Evolutionary conservation across 768 basidiomycete genomes (phyloP), one percentile per base, ranked within the genome.

Genomic region (Suillus subaureus): DNA sequence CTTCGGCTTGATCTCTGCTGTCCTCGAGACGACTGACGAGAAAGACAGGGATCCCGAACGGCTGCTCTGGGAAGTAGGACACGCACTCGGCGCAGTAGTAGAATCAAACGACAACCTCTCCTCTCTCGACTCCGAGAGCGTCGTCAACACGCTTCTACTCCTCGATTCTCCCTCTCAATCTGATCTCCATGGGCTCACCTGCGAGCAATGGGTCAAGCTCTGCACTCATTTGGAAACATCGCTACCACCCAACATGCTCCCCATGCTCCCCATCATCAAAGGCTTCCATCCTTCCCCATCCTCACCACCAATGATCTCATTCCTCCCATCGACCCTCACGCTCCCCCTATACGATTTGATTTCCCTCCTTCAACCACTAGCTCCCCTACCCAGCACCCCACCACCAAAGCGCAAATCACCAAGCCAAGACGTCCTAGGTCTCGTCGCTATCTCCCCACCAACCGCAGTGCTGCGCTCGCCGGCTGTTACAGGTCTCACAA

Each of bases 401-500:
- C 58, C 39, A 40, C 58, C 39, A 12, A 82, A 81, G 60, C 79
- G 79, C 12, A 83, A 74, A 60, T 68, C 78, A 11, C 81, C 83
- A 68, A 83, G 82, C 35, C 84, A 86, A 21, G 85, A 88, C 67
- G 58, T 89, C 54, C 76, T 93, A 35, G 88, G 85, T 21, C 80
- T 90, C 40, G 84, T 89, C 6, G 81, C 85, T 6, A 83, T 91
- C 28, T 92, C 90, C 3, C 91, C 90, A 5, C 89, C 90, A 4
- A 85, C 87, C 11, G 86, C 90, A 7, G 70, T 93, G 28, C 79
- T 92, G 58, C 83, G 91, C 45, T 90, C 89, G 0, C 89, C 91
- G 0, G 88, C 87, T 0, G 86, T 88, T 28, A 90, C 90, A 0
- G 91, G 90, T 21, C 81, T 95, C 33, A 94, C 93, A 13, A 95